Conservation (phyloP, 2,329 filamentous ascomycete species). For the Colletotrichum lini region DNA sequence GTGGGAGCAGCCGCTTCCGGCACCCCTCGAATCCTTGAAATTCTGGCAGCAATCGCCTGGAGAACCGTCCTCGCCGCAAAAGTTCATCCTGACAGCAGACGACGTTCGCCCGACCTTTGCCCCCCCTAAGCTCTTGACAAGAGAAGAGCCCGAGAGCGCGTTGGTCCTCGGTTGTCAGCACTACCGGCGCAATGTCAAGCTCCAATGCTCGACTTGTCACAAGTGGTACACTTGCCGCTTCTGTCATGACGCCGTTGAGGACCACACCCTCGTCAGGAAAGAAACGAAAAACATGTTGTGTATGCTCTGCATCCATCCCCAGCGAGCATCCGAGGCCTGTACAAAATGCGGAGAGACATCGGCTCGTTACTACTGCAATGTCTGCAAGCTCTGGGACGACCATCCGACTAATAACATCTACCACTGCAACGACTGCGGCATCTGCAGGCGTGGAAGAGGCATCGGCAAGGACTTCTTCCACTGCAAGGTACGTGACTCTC, state of each 20-base stretch:
- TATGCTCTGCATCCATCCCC: conserved; percentile 92
- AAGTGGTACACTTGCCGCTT: conserved; percentile 96
- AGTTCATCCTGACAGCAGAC: conserved; percentile 68
- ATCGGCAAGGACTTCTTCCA: conserved; percentile 98
- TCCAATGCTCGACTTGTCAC: conserved; percentile 91
- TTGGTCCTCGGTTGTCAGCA: conserved; percentile 83
- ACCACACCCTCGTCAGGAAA: conserved; percentile 83
- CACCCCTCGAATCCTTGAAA: conserved; percentile 68
- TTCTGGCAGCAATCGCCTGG: conserved; percentile 69
- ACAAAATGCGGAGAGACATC: conserved; percentile 81
- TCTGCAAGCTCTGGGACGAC: conserved; percentile 98
- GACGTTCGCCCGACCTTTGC: conserved; percentile 79
- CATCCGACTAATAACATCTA: conserved; percentile 93
- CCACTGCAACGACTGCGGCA: conserved; percentile 95
- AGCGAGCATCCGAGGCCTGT: conserved; percentile 85
- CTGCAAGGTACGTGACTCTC: conserved; percentile 82
- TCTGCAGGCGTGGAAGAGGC: conserved; percentile 91
- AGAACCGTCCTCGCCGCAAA: conserved; percentile 56
- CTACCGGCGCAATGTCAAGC: conserved; percentile 95
- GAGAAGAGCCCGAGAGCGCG: conserved; percentile 61
- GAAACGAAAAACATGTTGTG: conserved; percentile 97
- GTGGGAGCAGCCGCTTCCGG: conserved; percentile 58
- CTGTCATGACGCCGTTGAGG: conserved; percentile 89
- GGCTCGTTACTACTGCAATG: conserved; percentile 92
- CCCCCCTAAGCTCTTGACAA: conserved; percentile 63